phyloP scores from a whole-genome alignment of 768 basidiomycete species.

The Naganishia friedmannii region DNA sequence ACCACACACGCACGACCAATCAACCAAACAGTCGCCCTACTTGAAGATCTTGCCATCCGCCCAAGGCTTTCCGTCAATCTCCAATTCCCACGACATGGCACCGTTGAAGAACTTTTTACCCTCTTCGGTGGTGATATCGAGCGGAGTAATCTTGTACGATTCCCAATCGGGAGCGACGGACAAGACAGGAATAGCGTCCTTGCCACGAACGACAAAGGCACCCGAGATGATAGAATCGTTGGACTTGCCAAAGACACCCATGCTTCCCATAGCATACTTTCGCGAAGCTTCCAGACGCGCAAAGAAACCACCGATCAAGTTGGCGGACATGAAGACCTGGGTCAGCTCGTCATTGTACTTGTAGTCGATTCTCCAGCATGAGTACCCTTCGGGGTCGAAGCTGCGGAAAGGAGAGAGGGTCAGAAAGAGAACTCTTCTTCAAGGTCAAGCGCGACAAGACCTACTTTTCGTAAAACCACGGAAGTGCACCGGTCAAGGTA shows the following conservation, averaged over 20 bases:
- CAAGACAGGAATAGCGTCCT: conserved; percentile 62
- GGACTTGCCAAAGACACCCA: conserved; percentile 79
- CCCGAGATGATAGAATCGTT: conserved; percentile 81
- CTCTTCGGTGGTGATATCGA: conserved; percentile 65
- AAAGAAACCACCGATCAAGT: conserved; percentile 84
- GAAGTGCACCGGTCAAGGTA: conserved; percentile 83
- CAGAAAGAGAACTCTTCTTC: not conserved
- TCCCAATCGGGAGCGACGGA: conserved; percentile 87
- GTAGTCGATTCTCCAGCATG: conserved; percentile 87
- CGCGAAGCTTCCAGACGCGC: conserved; percentile 93
- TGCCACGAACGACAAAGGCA: conserved; percentile 76
- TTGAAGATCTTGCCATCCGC: conserved; percentile 60
- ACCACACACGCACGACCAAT: no score
- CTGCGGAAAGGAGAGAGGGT: conserved; percentile 53
- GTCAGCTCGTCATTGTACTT: conserved; percentile 95
- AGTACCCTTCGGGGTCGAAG: conserved; percentile 85
- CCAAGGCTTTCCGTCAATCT: conserved; percentile 84
- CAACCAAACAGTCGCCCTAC: conserved; percentile 42
- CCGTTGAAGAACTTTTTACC: conserved; percentile 90
- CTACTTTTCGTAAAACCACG: conserved; percentile 96
- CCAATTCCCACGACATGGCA: conserved; percentile 89
- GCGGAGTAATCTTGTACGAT: conserved; percentile 72
- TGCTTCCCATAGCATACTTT: conserved; percentile 82
- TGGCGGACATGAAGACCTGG: conserved; percentile 87
- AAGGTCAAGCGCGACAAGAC: conserved; percentile 42